A percentile compares a stretch with the other conserved stretches of the same genome.
Conservation (phyloP, 768 basidiomycete species). For the Suillus ampliporus region DNA sequence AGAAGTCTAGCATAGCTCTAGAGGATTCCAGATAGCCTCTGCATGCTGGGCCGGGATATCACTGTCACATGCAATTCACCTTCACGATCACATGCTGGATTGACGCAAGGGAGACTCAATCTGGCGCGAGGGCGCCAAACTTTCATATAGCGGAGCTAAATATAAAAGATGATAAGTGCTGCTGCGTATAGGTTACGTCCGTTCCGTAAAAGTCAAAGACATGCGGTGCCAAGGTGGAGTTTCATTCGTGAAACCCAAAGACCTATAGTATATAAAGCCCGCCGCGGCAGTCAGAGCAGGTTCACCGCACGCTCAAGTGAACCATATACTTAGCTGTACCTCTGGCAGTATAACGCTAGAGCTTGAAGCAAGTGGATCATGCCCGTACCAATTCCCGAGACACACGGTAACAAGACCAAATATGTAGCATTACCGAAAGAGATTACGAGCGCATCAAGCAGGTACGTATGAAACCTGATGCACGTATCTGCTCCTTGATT, state of each 20-base stretch:
- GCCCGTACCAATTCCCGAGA: slow-evolving; percentile 24
- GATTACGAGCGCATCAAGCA: slow-evolving; percentile 22
- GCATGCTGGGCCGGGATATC: background rate
- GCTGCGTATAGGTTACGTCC: background rate
- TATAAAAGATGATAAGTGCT: slow-evolving; percentile 1
- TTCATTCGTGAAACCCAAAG: slow-evolving; percentile 7
- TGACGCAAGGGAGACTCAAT: background rate
- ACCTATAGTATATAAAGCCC: slow-evolving; percentile 5
- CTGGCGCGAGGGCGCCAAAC: background rate
- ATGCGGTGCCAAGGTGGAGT: slow-evolving; percentile 29
- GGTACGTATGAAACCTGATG: slow-evolving; percentile 18
- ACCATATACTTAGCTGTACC: too few relatives aligned
- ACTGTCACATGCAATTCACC: background rate
- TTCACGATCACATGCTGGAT: background rate
- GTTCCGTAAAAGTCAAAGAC: background rate
- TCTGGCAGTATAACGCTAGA: background rate
- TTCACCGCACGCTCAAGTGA: background rate
- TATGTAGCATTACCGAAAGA: slow-evolving; percentile 26
- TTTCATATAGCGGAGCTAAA: background rate
- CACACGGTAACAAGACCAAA: slow-evolving; percentile 36
- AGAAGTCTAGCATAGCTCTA: background rate
- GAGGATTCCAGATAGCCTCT: background rate
- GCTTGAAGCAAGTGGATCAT: slow-evolving; percentile 15
- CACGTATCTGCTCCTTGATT: slow-evolving; percentile 9
- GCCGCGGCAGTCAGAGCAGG: background rate